Evolutionary conservation across 495 filamentous ascomycete species (phyloP).

Genomic region (Talaromyces nanjingensis): DNA sequence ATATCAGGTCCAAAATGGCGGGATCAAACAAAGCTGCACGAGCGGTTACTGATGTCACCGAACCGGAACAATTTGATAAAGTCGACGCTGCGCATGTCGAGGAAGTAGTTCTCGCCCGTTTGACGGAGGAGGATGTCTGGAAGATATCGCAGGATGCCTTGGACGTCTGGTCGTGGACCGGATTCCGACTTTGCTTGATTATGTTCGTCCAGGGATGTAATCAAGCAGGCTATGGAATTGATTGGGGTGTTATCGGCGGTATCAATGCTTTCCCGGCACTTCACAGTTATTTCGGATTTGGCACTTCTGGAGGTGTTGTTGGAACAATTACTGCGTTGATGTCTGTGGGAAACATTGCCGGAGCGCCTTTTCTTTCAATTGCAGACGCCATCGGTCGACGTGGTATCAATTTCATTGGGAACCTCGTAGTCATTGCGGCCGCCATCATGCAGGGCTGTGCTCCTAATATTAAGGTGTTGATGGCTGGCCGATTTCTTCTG

Average conservation of each 20-base stretch:
- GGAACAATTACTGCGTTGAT: constrained; percentile 32
- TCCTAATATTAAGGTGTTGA: constrained; percentile 26
- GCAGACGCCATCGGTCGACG: constrained; percentile 34
- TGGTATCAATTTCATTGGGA: constrained; percentile 32
- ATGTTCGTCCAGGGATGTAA: constrained; percentile 36
- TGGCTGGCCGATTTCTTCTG: constrained; percentile 36
- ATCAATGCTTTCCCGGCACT: constrained; percentile 25
- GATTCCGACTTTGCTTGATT: constrained; percentile 26
- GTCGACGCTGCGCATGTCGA: constrained; percentile 20
- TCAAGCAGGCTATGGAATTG: constrained; percentile 35
- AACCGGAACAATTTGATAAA: constrained; percentile 2
- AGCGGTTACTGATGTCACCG: neutral
- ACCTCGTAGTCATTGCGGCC: constrained; percentile 29
- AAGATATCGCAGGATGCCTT: constrained; percentile 26
- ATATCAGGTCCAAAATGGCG: neutral
- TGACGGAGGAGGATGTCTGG: constrained; percentile 34
- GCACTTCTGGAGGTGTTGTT: constrained; percentile 20
- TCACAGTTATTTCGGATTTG: constrained; percentile 28
- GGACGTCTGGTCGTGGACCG: constrained; percentile 24
- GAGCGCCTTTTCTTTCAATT: constrained; percentile 29
- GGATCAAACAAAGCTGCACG: neutral
- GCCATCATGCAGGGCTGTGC: constrained; percentile 33
- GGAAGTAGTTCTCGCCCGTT: constrained; percentile 26
- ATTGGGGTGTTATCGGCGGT: constrained; percentile 36
- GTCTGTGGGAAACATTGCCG: constrained; percentile 31